These are phyloP conservation scores for Elsinoe necatrix DNA, from an alignment of 2,329 filamentous ascomycete genomes.

Conservation along the genomic window DNA sequence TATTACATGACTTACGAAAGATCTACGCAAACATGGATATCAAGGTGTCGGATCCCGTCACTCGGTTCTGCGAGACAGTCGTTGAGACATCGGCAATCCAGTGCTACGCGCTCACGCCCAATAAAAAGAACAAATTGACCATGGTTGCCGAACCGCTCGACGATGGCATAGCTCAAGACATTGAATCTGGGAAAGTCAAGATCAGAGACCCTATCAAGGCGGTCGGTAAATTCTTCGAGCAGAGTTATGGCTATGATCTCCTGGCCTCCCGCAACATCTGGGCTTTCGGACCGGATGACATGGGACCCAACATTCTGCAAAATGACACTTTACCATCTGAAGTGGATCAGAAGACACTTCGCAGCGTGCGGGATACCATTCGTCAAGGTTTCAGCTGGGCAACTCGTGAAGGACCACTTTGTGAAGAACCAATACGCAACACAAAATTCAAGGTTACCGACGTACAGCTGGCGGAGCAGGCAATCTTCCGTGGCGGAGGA, in stretches of 20 bases:
- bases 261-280: constrained; percentile 91
- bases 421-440: constrained; percentile 98
- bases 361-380: constrained; percentile 82
- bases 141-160: constrained; percentile 97
- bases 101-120: constrained; percentile 94
- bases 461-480: constrained; percentile 73
- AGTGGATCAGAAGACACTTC: constrained; percentile 85
- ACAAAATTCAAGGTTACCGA: constrained; percentile 96
- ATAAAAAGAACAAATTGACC: constrained; percentile 99
- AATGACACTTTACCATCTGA: constrained; percentile 93
- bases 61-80: constrained; percentile 94
- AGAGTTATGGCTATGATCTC: constrained; percentile 94
- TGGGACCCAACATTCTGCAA: constrained; percentile 88
- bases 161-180: constrained; percentile 88
- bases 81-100: constrained; percentile 96
- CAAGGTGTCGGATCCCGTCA: constrained; percentile 96
- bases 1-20: constrained; percentile 83
- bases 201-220: constrained; percentile 90
- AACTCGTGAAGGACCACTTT: constrained; percentile 86
- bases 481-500: constrained; percentile 89
- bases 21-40: constrained; percentile 99
- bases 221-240: constrained; percentile 94
- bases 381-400: constrained; percentile 97
- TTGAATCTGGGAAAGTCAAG: constrained; percentile 79
- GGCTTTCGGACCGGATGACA: constrained; percentile 95